Conservation (phyloP, 805 yeast genomes). For the Ogataea naganishii region DNA sequence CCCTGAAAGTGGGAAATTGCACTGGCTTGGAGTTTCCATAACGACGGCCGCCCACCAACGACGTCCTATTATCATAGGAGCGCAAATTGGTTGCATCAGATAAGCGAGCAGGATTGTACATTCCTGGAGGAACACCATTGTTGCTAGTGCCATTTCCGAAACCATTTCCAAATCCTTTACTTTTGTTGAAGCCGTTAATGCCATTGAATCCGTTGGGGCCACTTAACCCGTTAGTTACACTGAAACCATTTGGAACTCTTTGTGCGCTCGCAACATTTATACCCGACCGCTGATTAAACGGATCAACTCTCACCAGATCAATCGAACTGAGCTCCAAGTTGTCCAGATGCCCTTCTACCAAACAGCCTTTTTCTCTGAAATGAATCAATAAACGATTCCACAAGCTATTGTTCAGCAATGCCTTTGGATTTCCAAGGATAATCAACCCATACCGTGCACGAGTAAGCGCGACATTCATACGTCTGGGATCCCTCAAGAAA, state of each 20-base stretch:
- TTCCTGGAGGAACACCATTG: too few species aligned
- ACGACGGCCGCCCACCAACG: too few species aligned
- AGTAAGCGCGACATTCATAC: conserved; percentile 67
- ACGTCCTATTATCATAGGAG: too few species aligned
- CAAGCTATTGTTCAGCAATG: conserved; percentile 57
- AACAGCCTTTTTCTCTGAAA: conserved; percentile 75
- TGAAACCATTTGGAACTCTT: too few species aligned
- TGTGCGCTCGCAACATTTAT: conserved; percentile 12
- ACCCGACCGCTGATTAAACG: conserved; percentile 5
- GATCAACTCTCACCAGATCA: conserved; percentile 26
- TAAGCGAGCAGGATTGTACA: too few species aligned
- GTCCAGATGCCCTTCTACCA: conserved; percentile 85
- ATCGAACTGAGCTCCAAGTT: conserved; percentile 67
- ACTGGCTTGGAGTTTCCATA: too few species aligned
- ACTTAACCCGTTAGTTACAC: not conserved
- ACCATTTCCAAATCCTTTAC: too few species aligned
- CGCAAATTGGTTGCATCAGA: too few species aligned
- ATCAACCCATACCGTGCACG: conserved; percentile 58
- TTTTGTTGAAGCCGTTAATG: conserved; percentile 3
- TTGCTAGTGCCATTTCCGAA: too few species aligned
- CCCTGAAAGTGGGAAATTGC: too few species aligned
- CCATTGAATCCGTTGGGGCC: conserved; percentile 1
- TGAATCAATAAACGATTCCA: conserved; percentile 77
- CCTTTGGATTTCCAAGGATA: conserved; percentile 69
- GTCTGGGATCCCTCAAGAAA: conserved; percentile 49